Conservation (phyloP, 164 flowering plant genomes). For the Pachysandra terminalis region DNA sequence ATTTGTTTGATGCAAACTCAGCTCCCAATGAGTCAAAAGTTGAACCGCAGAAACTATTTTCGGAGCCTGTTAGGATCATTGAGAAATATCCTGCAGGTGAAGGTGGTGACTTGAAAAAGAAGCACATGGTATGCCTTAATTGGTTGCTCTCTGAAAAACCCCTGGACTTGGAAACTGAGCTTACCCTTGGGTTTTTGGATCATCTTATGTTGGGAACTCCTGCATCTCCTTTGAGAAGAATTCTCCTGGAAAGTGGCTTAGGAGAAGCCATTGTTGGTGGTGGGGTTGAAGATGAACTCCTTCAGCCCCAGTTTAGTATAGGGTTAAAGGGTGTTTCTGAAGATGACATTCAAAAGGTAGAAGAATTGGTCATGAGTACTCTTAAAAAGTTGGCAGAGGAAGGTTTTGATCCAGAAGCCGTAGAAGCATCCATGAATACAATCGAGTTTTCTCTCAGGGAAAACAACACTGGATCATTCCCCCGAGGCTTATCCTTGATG, state of each 20-base stretch:
- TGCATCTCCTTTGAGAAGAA: slow-evolving; percentile 92
- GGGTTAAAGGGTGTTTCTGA: slow-evolving; percentile 91
- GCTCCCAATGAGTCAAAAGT: slow-evolving; percentile 65
- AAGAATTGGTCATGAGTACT: slow-evolving; percentile 69
- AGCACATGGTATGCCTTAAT: slow-evolving; percentile 95
- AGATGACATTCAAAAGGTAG: slow-evolving; percentile 77
- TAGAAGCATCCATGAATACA: slow-evolving; percentile 98
- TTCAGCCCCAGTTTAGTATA: slow-evolving; percentile 91
- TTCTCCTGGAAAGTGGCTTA: slow-evolving; percentile 81
- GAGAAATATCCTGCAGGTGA: slow-evolving; percentile 95
- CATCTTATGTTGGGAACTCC: slow-evolving; percentile 98
- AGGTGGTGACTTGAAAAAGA: slow-evolving; percentile 76
- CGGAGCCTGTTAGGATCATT: slow-evolving; percentile 70
- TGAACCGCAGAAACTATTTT: slow-evolving; percentile 61
- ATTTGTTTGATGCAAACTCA: slow-evolving; percentile 75
- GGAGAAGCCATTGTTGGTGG: slow-evolving; percentile 98
- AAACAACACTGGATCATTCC: slow-evolving; percentile 97
- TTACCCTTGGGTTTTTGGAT: slow-evolving; percentile 86
- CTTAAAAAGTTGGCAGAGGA: slow-evolving; percentile 67
- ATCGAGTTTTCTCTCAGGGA: slow-evolving; percentile 96
- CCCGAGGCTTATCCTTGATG: slow-evolving; percentile 96
- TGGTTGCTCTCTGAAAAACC: slow-evolving; percentile 95
- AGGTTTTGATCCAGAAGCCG: slow-evolving; percentile 86
- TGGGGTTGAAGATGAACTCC: slow-evolving; percentile 92
- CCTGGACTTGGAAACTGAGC: slow-evolving; percentile 91